Percentiles rank a stretch among this genome's conserved stretches.
These are phyloP conservation scores for Cydonia oblonga DNA, from an alignment of 331 rosid genomes.

Conservation along the genomic window DNA sequence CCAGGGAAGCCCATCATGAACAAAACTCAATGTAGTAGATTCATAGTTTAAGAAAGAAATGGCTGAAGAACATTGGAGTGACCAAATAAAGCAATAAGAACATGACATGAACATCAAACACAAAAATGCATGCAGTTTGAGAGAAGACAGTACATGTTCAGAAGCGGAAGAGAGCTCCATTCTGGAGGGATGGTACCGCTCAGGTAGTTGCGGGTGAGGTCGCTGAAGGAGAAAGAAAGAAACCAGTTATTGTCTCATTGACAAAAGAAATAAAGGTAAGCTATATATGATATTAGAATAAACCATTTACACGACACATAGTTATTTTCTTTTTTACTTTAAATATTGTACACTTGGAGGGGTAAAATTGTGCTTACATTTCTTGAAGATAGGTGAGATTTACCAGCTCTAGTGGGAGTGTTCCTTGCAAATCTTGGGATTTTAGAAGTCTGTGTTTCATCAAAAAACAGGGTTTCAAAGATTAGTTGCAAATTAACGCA, in stretches of 20 bases:
- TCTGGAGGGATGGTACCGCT: slow-evolving; percentile 55
- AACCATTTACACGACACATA: background rate
- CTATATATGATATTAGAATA: background rate
- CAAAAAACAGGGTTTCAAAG: background rate
- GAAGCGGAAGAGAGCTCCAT: slow-evolving; percentile 55
- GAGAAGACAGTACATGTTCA: slow-evolving; percentile 35
- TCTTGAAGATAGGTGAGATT: slow-evolving; percentile 35
- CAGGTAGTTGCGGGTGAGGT: slow-evolving; percentile 53
- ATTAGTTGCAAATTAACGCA: background rate
- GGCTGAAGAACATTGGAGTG: background rate
- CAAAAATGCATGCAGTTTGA: background rate
- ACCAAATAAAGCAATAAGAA: too few relatives aligned
- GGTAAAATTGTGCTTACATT: slow-evolving; percentile 26
- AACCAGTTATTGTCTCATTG: background rate
- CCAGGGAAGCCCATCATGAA: background rate
- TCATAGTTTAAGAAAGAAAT: background rate
- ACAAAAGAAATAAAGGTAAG: background rate
- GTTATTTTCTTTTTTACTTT: too few relatives aligned
- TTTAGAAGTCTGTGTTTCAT: slow-evolving; percentile 24
- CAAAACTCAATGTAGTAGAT: background rate
- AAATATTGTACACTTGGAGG: background rate
- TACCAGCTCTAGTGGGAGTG: slow-evolving; percentile 39
- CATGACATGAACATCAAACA: background rate
- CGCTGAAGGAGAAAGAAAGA: slow-evolving; percentile 23
- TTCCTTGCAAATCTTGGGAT: slow-evolving; percentile 35